phyloP scores from a whole-genome alignment of 345 rosid genomes.

The Lepidium sativum region DNA sequence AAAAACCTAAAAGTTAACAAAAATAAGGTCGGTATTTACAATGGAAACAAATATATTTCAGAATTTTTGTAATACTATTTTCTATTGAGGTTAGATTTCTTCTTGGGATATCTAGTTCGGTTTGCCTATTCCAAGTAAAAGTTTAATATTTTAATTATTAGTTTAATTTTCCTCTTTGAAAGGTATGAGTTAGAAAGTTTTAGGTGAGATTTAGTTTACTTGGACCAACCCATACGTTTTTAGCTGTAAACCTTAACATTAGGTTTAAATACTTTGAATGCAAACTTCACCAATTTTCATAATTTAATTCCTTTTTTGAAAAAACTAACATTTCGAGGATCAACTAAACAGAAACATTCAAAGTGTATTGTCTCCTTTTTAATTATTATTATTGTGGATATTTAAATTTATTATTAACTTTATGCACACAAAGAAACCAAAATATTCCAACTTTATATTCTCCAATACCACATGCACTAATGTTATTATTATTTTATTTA shows the following conservation, averaged over 20 bases:
- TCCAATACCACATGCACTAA: constrained; percentile 11
- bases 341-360: not conserved
- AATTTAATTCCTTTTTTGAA: not conserved
- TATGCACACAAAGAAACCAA: not conserved
- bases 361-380: not conserved
- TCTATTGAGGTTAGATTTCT: not conserved
- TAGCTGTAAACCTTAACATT: constrained; percentile 15
- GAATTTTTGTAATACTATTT: not conserved
- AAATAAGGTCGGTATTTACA: not conserved
- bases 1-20: constrained; percentile 11
- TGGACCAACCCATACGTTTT: constrained; percentile 7
- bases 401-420: not conserved
- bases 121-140: not conserved
- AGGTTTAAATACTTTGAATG: not conserved
- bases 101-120: not conserved
- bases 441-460: constrained; percentile 2
- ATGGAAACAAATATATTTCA: constrained; percentile 9
- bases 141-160: not conserved
- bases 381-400: not conserved
- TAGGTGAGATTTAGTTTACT: constrained; percentile 21
- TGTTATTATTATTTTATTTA: not conserved
- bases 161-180: not conserved
- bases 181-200: constrained; percentile 6
- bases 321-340: not conserved
- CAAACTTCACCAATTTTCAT: not conserved